These are phyloP conservation scores for Boletus rubropictus DNA, from an alignment of 768 basidiomycete genomes.

Conservation along the genomic window DNA sequence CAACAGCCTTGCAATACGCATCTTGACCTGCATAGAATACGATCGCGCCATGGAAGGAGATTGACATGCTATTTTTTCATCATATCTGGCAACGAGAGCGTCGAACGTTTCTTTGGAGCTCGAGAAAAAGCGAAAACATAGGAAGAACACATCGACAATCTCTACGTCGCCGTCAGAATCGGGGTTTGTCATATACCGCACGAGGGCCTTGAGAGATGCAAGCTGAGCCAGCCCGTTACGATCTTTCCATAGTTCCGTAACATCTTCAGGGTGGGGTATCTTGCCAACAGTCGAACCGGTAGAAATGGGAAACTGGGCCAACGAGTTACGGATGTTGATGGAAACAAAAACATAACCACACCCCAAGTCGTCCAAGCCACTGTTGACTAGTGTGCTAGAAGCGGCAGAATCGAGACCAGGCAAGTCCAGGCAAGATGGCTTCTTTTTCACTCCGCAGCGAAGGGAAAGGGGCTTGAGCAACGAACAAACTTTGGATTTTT, in stretches of 20 bases:
- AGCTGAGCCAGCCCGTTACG: constrained; percentile 26
- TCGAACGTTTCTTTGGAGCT: constrained; percentile 42
- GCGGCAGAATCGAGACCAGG: constrained; percentile 2
- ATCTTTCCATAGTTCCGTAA: constrained; percentile 26
- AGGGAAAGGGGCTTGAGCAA: constrained; percentile 18
- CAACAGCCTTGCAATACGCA: constrained; percentile 55
- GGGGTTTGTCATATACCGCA: constrained; percentile 43
- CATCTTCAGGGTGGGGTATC: constrained; percentile 28
- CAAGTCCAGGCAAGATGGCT: constrained; percentile 3
- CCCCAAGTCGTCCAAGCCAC: constrained; percentile 10
- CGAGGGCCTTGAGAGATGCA: constrained; percentile 37
- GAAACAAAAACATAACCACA: constrained; percentile 23
- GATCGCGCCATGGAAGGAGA: constrained; percentile 32
- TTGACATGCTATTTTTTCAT: constrained; percentile 26
- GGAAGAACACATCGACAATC: constrained; percentile 53
- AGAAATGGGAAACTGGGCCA: constrained; percentile 26
- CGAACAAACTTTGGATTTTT: constrained; percentile 10
- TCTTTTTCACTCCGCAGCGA: constrained; percentile 5
- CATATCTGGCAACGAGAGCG: constrained; percentile 45
- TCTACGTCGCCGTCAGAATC: constrained; percentile 36
- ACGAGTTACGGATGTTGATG: constrained; percentile 22
- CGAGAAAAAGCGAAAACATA: constrained; percentile 68
- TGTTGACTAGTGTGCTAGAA: constrained; percentile 21
- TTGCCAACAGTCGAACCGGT: constrained; percentile 26
- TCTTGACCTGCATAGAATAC: constrained; percentile 45